These are phyloP conservation scores for Grosmannia penicillata DNA, from an alignment of 2,329 filamentous ascomycete genomes.

Conservation along the genomic window DNA sequence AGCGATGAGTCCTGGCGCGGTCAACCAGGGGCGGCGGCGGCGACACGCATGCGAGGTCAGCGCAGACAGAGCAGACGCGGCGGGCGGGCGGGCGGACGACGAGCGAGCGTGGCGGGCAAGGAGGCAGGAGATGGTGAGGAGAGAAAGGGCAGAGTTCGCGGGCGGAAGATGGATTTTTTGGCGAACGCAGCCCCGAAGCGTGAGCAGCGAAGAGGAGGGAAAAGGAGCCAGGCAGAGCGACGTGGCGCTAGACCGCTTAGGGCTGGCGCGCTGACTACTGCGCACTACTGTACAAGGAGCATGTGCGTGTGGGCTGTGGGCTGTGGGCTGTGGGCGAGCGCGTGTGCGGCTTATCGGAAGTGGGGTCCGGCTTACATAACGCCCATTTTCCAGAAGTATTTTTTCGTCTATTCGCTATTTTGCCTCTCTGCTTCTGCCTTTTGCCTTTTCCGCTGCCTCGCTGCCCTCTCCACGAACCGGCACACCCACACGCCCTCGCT, in stretches of 20 bases:
- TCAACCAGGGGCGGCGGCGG: constrained; percentile 7
- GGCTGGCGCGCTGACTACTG: constrained; percentile 2
- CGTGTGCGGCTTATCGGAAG: constrained; percentile 7
- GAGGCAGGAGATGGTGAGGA: constrained; percentile 5
- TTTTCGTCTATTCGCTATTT: no score
- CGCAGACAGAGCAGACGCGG: not conserved
- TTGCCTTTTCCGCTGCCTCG: not conserved
- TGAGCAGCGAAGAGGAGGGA: constrained; percentile 2
- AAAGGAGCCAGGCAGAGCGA: constrained; percentile 1
- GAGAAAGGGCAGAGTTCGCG: not conserved
- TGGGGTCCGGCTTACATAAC: constrained; percentile 1
- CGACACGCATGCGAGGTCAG: constrained; percentile 5
- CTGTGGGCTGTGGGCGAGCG: no score
- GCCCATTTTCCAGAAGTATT: not conserved
- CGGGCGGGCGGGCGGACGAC: not conserved
- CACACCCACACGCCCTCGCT: no score
- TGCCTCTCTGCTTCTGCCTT: no score
- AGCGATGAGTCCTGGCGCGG: constrained; percentile 5
- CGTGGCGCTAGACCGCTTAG: constrained; percentile 4
- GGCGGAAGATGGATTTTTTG: constrained; percentile 6
- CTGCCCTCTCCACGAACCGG: not conserved
- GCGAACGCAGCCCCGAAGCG: constrained; percentile 6
- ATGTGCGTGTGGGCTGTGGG: no score
- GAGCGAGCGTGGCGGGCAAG: constrained; percentile 1
- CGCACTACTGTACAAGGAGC: no score